Conservation (phyloP, 352 stramenopile species). For the Thalassiosira tumida region DNA sequence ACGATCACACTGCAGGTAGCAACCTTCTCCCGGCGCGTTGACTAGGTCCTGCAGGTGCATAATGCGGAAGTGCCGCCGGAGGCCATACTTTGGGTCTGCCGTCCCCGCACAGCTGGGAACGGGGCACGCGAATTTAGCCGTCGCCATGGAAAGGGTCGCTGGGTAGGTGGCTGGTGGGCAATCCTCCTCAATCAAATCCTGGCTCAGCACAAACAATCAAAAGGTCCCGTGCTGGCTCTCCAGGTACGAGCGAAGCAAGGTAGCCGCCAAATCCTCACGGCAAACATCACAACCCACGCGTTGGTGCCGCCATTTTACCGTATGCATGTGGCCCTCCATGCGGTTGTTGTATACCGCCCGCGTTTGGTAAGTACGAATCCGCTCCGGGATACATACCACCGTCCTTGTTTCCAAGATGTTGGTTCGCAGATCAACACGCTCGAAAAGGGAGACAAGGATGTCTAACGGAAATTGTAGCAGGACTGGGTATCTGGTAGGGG, state of each 20-base stretch:
- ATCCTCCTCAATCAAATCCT: conserved; percentile 8
- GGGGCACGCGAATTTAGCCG: too few relatives aligned
- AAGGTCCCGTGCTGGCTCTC: conserved; percentile 25
- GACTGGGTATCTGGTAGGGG: background rate
- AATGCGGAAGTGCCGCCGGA: background rate
- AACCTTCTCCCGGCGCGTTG: background rate
- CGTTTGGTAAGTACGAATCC: background rate
- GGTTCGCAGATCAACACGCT: background rate
- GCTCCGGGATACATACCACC: conserved; percentile 21
- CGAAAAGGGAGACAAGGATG: background rate
- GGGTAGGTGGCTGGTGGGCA: background rate
- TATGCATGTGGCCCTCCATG: background rate
- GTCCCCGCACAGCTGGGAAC: background rate
- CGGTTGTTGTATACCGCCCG: conserved; percentile 15
- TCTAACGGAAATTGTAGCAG: conserved; percentile 1
- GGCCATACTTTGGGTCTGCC: background rate
- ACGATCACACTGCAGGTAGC: background rate
- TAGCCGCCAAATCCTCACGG: background rate
- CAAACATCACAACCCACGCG: conserved; percentile 28
- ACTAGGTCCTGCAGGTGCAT: background rate
- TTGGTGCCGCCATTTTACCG: background rate
- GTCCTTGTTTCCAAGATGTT: background rate
- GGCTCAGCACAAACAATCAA: conserved; percentile 11
- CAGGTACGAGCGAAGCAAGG: conserved; percentile 11
- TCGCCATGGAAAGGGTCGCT: background rate